Base-by-base conservation (phyloP, 129 eudicot species). In the Glebionis coronaria region DNA sequence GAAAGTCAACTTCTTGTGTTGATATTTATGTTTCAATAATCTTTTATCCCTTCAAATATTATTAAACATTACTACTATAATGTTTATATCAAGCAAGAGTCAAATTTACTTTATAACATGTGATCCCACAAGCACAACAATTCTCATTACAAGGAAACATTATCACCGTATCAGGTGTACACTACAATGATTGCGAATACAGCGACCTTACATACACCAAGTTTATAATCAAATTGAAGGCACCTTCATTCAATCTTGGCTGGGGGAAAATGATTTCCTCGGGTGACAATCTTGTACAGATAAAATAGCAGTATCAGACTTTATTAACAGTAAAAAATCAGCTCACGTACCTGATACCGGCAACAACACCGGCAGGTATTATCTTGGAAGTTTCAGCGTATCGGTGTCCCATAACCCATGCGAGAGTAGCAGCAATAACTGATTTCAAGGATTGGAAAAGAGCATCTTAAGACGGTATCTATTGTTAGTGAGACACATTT, bases 1-100 rank as follows among this genome's bases (percentile, higher is more conserved):
- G 99, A 59, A 87, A 77, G 54, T 94, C 99, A 54, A 72, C 94
- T 69, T 94, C 99, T 44, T 94, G 97, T 73, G 66, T 51, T 94
- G n/a, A 52, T 51, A n/a, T 63, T 61, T 61, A 61, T 56, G 25
- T 61, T 20, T 64, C 2, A 1, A 10, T 5, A 35, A 31, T 42
- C 19, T 63, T 21, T 59, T 29, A 59, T 59, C 28, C 21, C 2
- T 59, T 29, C 11, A 1, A n/a, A 56, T 1, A 11, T 56, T 56
- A 50, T 51, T 4, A 51, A 12, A 14, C 16, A 44, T 44, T 50
- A 44, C 50, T 44, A 44, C 10, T 44, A 44, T 8, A 23, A 23
- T 23, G 25, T 44, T 44, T 6, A n/a, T 12, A 52, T n/a, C 18
- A 52, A n/a, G n/a, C n/a, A n/a, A 52, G 4, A 56, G 28, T 28